Evolutionary conservation across 2,329 filamentous ascomycete genomes (phyloP).

Genomic region (Coleophoma cylindrospora): DNA sequence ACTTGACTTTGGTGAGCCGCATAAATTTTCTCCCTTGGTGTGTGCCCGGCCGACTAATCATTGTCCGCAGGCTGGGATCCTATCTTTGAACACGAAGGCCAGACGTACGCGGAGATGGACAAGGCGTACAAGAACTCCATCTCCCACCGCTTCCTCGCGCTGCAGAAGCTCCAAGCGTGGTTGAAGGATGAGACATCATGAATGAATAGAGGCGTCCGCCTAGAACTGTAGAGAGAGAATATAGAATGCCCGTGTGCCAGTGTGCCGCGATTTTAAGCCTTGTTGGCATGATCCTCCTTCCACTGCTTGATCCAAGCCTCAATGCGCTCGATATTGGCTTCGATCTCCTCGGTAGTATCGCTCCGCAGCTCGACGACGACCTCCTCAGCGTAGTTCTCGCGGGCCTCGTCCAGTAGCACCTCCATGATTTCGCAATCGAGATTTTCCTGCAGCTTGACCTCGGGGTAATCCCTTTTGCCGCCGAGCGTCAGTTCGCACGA

Average conservation of each 20-base stretch:
- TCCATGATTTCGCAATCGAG: constrained; percentile 98
- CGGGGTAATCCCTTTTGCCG: constrained; percentile 67
- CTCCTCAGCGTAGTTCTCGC: constrained; percentile 78
- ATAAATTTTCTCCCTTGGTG: background rate
- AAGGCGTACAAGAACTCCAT: constrained; percentile 83
- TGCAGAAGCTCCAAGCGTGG: constrained; percentile 83
- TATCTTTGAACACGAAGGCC: constrained; percentile 87
- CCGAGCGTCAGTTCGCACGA: background rate
- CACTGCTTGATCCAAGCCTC: constrained; percentile 78
- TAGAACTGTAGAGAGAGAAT: background rate
- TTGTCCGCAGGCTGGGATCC: constrained; percentile 79
- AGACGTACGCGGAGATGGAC: constrained; percentile 96
- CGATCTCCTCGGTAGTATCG: constrained; percentile 77
- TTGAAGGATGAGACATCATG: constrained; percentile 33
- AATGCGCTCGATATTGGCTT: constrained; percentile 81
- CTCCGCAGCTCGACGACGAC: constrained; percentile 87
- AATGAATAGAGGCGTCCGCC: too few relatives aligned
- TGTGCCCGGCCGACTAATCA: constrained; percentile 10
- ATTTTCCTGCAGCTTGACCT: constrained; percentile 91
- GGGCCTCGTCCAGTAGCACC: constrained; percentile 83
- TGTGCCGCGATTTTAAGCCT: constrained; percentile 7
- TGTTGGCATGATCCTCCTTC: constrained; percentile 58
- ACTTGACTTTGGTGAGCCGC: constrained; percentile 68
- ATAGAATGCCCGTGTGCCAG: too few relatives aligned
- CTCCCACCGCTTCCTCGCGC: constrained; percentile 83